Percentiles rank a stretch among this genome's conserved stretches.
These are phyloP conservation scores for Cytauxzoon felis DNA, from an alignment of 169 alveolate genomes.

Conservation along the genomic window DNA sequence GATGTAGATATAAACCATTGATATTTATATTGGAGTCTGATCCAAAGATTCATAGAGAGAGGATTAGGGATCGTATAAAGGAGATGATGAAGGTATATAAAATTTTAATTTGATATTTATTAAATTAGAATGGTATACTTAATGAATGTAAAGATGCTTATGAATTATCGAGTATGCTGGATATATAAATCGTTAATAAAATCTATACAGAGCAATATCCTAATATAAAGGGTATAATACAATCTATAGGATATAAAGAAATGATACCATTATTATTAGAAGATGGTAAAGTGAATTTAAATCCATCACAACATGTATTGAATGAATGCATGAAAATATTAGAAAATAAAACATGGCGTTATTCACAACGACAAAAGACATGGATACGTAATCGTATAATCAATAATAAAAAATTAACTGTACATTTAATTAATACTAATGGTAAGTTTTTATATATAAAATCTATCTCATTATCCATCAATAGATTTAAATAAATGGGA, in stretches of 20 bases:
- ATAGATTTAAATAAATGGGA: slow-evolving; percentile 6
- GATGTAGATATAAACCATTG: slow-evolving; percentile 56
- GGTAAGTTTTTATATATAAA: too few species aligned
- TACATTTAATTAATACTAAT: slow-evolving; percentile 22
- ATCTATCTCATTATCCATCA: neutral
- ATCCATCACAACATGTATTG: slow-evolving; percentile 17
- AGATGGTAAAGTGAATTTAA: neutral
- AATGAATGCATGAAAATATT: slow-evolving; percentile 51
- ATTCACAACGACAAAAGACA: slow-evolving; percentile 67
- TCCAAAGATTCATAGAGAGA: slow-evolving; percentile 31
- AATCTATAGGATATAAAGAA: slow-evolving; percentile 66
- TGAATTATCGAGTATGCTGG: slow-evolving; percentile 19
- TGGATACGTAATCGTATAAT: slow-evolving; percentile 69
- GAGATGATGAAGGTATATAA: slow-evolving; percentile 40
- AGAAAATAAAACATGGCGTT: slow-evolving; percentile 67
- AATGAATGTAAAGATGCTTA: slow-evolving; percentile 29
- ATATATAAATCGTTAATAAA: neutral
- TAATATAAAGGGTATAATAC: slow-evolving; percentile 38
- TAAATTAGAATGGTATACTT: slow-evolving; percentile 39
- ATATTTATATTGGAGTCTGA: slow-evolving; percentile 45
- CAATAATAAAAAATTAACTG: slow-evolving; percentile 2
- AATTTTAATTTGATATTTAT: neutral
- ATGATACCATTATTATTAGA: slow-evolving; percentile 55
- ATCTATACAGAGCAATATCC: slow-evolving; percentile 33
- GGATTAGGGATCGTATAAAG: slow-evolving; percentile 20